Conservation (phyloP, 306 rosid species). For the Cucumis cinereus region DNA sequence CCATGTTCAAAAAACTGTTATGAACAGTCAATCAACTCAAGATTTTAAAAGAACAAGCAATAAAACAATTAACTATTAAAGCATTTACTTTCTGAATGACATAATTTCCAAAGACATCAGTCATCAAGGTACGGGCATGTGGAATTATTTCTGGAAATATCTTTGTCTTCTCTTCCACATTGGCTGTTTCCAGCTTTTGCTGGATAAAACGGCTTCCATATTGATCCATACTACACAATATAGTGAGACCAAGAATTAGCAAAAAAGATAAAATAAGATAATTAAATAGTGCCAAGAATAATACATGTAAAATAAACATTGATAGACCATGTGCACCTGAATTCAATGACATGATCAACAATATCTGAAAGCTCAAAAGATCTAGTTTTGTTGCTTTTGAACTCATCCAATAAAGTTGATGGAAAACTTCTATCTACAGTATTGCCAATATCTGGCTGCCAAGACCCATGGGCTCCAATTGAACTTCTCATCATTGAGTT, state of each 20-base stretch:
- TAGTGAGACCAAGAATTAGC: slow-evolving; percentile 10
- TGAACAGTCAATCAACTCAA: slow-evolving; percentile 9
- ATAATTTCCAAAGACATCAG: slow-evolving; percentile 96
- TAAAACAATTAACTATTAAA: slow-evolving; percentile 11
- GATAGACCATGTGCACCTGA: slow-evolving; percentile 45
- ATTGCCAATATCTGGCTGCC: slow-evolving; percentile 50
- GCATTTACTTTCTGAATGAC: slow-evolving; percentile 83
- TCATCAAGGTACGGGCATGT: slow-evolving; percentile 83
- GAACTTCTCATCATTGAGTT: slow-evolving; percentile 61
- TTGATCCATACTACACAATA: slow-evolving; percentile 77
- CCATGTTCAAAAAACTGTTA: slow-evolving; percentile 95
- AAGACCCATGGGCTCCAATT: slow-evolving; percentile 46
- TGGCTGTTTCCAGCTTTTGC: slow-evolving; percentile 83
- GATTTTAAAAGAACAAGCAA: neutral
- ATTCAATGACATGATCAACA: slow-evolving; percentile 62
- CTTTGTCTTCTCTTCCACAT: slow-evolving; percentile 57
- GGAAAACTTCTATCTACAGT: slow-evolving; percentile 43
- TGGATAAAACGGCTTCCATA: slow-evolving; percentile 99
- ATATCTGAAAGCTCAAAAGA: slow-evolving; percentile 88
- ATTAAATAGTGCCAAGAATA: neutral
- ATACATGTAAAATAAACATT: neutral
- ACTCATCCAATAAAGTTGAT: slow-evolving; percentile 74
- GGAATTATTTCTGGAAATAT: slow-evolving; percentile 83
- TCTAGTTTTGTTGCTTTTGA: slow-evolving; percentile 75
- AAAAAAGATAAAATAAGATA: slow-evolving; percentile 6